Base-by-base conservation (phyloP, 2,329 filamentous ascomycete species). In the Waltergamsia citrina region DNA sequence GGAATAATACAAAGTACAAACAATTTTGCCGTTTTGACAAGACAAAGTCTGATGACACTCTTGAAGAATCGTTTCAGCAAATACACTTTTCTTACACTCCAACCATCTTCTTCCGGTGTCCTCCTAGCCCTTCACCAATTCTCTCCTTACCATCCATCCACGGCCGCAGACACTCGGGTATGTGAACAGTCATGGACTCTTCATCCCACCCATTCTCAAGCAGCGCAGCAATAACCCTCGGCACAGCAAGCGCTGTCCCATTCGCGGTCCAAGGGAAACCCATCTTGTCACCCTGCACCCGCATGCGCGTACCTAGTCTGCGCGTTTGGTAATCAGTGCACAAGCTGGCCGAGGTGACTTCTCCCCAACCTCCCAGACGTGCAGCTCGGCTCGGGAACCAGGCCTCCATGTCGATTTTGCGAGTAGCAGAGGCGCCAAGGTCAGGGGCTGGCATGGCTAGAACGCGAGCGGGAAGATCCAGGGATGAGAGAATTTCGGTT, bases 271-370 rank as follows among this genome's bases (percentile, higher is more conserved):
- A 86, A 11, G 88, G 86, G 54, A 86, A 96, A 2, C 69, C 67
- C 26, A 81, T 60, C 50, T 71, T 75, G 20, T 52, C 54, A n/a
- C 62, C 59, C 33, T 59, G 63, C 10, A 68, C 41, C 41, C 79
- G 77, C 29, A 85, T 65, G 26, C 82, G 72, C 11, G 92, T 95
- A 19, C 76, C 80, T 23, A 98, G 65, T 12, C 92, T 72, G 19
- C 92, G 71, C 18, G 74, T 82, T 64, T 98, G 92, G 60, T 96
- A 98, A 57, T 98, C 92, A 2, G 85, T 92, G 60, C 92, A 98
- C 46, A 90, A 80, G 42, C 85, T 93, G 1, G 86, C 79, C 28
- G 82, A 90, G 0, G 88, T 94, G 34, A 98, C 80, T 60, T 98
- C 92, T 30, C 92, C 92, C 83, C 88, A 98, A 20, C 85, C 87